These are phyloP conservation scores for Sporothrix dimorphospora DNA, from an alignment of 2,329 filamentous ascomycete genomes.

Conservation along the genomic window DNA sequence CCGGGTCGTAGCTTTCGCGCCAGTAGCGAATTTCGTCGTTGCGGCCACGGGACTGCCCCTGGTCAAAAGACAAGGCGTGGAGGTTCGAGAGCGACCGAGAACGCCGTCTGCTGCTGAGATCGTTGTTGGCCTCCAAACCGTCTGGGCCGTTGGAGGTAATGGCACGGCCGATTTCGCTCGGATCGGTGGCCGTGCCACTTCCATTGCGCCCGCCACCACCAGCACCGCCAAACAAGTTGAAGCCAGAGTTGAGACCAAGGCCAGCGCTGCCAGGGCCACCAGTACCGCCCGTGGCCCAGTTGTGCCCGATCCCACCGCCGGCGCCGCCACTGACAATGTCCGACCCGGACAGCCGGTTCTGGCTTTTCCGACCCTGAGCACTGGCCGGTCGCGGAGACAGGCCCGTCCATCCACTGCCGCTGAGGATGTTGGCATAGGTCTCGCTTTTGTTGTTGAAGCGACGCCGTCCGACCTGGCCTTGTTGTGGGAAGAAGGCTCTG, in stretches of 20 bases:
- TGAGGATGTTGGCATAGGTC: slow-evolving; percentile 34
- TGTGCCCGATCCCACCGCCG: not conserved
- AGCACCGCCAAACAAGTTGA: not conserved
- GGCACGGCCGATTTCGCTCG: slow-evolving; percentile 61
- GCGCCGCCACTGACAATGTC: not conserved
- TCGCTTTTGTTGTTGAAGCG: slow-evolving; percentile 36
- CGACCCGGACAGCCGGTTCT: slow-evolving; percentile 35
- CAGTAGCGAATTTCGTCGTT: slow-evolving; percentile 68
- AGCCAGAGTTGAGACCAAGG: not conserved
- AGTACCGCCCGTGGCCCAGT: not conserved
- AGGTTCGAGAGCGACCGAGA: slow-evolving; percentile 64
- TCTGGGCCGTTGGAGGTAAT: slow-evolving; percentile 57
- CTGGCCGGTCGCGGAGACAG: slow-evolving; percentile 66
- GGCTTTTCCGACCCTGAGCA: slow-evolving; percentile 55
- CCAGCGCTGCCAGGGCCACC: not conserved
- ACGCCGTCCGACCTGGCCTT: slow-evolving; percentile 34
- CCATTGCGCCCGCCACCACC: slow-evolving; percentile 34
- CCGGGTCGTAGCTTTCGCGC: slow-evolving; percentile 61
- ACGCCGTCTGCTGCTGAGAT: slow-evolving; percentile 52
- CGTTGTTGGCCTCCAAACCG: slow-evolving; percentile 17
- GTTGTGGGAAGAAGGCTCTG: slow-evolving; percentile 43
- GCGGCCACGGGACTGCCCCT: slow-evolving; percentile 50
- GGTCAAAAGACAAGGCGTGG: slow-evolving; percentile 44
- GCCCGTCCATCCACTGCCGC: slow-evolving; percentile 52
- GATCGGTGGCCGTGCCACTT: slow-evolving; percentile 39